These are phyloP conservation scores for Fusarium chlamydosporum DNA, from an alignment of 2,329 filamentous ascomycete species.

Conservation along the genomic window DNA sequence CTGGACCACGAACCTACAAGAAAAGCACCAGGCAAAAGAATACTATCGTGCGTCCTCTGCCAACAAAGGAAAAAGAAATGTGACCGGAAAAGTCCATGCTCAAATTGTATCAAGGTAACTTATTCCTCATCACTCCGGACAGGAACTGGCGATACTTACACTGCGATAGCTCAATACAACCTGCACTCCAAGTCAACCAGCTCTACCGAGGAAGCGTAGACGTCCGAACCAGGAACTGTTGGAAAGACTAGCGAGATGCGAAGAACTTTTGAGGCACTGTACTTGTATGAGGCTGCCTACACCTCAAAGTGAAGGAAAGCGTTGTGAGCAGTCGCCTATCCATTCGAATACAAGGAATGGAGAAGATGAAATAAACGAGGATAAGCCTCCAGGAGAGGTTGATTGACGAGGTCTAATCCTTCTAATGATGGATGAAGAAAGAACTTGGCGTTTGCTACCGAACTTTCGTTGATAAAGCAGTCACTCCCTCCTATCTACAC, in stretches of 20 bases:
- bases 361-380: constrained; percentile 17
- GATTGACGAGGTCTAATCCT: not conserved
- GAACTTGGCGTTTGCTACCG: too few species aligned
- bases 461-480: not conserved
- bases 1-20: constrained; percentile 25
- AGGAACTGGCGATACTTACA: not conserved
- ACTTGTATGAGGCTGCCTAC: constrained; percentile 42
- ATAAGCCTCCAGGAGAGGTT: not conserved
- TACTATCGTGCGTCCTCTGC: constrained; percentile 52
- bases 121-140: accelerated
- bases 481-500: not conserved
- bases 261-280: constrained; percentile 47
- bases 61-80: constrained; percentile 56
- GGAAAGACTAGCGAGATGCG: constrained; percentile 27
- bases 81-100: constrained; percentile 52
- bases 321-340: constrained; percentile 26
- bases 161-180: constrained; percentile 42
- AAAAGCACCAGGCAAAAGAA: constrained; percentile 32
- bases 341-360: constrained; percentile 21
- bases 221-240: constrained; percentile 51
- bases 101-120: constrained; percentile 50
- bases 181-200: constrained; percentile 51
- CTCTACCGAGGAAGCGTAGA: constrained; percentile 51
- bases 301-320: constrained; percentile 26
- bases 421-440: not conserved